These are phyloP conservation scores for Nadsonia starkeyi-henricii DNA, from an alignment of 1,139 yeast species.

Conservation along the genomic window DNA sequence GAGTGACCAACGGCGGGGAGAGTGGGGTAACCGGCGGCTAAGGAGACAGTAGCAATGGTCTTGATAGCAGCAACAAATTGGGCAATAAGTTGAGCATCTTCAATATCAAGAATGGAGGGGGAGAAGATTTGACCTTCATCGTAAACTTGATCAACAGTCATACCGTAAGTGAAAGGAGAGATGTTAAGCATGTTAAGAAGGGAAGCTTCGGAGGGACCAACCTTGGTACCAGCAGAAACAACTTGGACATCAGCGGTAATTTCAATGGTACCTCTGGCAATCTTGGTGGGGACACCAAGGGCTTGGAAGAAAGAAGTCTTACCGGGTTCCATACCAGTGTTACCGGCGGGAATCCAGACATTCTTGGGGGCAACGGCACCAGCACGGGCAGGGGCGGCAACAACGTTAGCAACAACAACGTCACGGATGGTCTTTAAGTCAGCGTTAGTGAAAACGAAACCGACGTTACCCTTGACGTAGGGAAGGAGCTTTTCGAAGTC, in stretches of 20 bases:
- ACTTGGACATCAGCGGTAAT: constrained; percentile 95
- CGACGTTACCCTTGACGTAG: constrained; percentile 92
- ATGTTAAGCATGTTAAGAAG: constrained; percentile 98
- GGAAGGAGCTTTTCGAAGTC: constrained; percentile 94
- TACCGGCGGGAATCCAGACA: constrained; percentile 96
- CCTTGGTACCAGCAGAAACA: constrained; percentile 71
- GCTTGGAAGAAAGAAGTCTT: constrained; percentile 99
- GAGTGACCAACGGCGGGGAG: constrained; percentile 99
- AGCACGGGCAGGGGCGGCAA: constrained; percentile 99
- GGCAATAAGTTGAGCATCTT: constrained; percentile 87
- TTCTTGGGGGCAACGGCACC: constrained; percentile 99
- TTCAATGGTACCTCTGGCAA: constrained; percentile 99
- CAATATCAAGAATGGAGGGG: constrained; percentile 91
- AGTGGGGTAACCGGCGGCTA: constrained; percentile 99
- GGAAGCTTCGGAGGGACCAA: constrained; percentile 99
- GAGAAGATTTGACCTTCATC: constrained; percentile 98
- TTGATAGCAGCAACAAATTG: constrained; percentile 89
- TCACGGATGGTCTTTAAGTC: constrained; percentile 92
- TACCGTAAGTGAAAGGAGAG: constrained; percentile 99
- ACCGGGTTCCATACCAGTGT: constrained; percentile 99
- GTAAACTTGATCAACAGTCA: constrained; percentile 91
- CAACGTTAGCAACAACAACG: constrained; percentile 75
- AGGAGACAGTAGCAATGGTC: constrained; percentile 90
- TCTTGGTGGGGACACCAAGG: constrained; percentile 99
- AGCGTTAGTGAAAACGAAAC: constrained; percentile 97